Evolutionary conservation across 257 asterid species (phyloP).

Genomic region (Ocimum tenuiflorum): DNA sequence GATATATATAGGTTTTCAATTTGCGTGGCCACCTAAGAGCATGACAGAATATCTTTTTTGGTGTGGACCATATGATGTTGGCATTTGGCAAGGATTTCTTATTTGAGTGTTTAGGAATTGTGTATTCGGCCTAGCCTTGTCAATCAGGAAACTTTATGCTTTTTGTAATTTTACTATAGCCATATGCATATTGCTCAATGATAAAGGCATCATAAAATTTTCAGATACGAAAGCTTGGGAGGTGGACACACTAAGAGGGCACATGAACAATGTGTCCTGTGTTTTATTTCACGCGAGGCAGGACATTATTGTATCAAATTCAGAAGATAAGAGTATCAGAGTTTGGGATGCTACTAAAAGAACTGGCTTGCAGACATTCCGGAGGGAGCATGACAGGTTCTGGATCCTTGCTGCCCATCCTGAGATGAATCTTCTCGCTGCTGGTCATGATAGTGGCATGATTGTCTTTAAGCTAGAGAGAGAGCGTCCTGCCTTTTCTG

Average conservation of each 20-base stretch:
- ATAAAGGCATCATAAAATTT: slow-evolving; percentile 4
- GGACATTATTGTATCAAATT: slow-evolving; percentile 88
- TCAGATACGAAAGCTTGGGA: slow-evolving; percentile 99
- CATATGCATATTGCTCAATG: background rate
- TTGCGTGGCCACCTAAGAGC: background rate
- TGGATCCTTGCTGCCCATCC: slow-evolving; percentile 98
- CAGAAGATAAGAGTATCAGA: slow-evolving; percentile 95
- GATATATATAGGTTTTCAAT: background rate
- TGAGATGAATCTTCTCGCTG: slow-evolving; percentile 96
- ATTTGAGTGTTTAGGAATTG: background rate
- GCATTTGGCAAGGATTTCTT: background rate
- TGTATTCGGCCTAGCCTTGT: background rate
- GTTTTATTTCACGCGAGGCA: slow-evolving; percentile 81
- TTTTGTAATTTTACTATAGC: background rate
- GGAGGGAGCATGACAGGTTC: slow-evolving; percentile 97
- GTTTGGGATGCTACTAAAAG: slow-evolving; percentile 99
- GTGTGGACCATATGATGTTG: background rate
- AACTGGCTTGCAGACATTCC: slow-evolving; percentile 92
- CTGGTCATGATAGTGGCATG: slow-evolving; percentile 99
- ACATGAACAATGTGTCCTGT: slow-evolving; percentile 94
- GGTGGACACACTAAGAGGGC: slow-evolving; percentile 98
- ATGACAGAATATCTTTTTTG: background rate
- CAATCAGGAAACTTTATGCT: background rate
- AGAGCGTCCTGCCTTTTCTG: slow-evolving; percentile 91
- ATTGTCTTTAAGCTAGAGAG: slow-evolving; percentile 93